A percentile compares a stretch with the other conserved stretches of the same genome.
Evolutionary conservation across 495 filamentous ascomycete genomes (phyloP).

Genomic region (Niebla homalea): DNA sequence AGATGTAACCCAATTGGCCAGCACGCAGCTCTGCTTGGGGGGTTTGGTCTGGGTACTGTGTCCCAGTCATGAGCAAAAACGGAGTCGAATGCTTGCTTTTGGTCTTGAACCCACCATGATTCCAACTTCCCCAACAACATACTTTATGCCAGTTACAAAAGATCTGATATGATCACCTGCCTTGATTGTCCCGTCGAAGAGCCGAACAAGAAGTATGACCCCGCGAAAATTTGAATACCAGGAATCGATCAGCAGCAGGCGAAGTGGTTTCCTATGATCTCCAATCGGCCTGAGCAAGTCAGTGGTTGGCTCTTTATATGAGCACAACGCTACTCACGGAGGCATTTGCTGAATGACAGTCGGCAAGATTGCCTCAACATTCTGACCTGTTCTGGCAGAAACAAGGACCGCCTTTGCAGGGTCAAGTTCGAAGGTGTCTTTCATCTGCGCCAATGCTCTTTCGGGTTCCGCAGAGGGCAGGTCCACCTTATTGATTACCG

Average conservation of each 20-base stretch:
- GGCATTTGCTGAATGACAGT: conserved; percentile 76
- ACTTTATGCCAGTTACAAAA: conserved; percentile 75
- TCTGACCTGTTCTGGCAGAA: conserved; percentile 85
- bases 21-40: conserved; percentile 68
- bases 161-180: conserved; percentile 73
- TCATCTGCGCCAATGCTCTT: conserved; percentile 74
- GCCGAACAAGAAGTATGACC: conserved; percentile 77
- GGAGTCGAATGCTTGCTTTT: too few species aligned
- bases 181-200: conserved; percentile 78
- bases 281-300: conserved; percentile 44
- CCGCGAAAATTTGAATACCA: conserved; percentile 96
- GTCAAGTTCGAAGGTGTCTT: conserved; percentile 75
- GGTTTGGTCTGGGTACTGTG: conserved; percentile 62
- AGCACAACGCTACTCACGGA: conserved; percentile 29
- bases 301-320: background rate
- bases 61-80: too few species aligned
- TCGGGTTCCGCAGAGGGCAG: conserved; percentile 74
- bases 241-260: conserved; percentile 84
- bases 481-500: conserved; percentile 94
- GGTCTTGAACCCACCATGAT: conserved; percentile 44
- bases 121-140: conserved; percentile 88
- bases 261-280: conserved; percentile 54
- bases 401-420: conserved; percentile 68
- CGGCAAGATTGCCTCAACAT: conserved; percentile 69
- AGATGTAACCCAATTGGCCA: conserved; percentile 89